phyloP scores from a whole-genome alignment of 2,329 filamentous ascomycete species.

The Aspergillus brunneoviolaceus region DNA sequence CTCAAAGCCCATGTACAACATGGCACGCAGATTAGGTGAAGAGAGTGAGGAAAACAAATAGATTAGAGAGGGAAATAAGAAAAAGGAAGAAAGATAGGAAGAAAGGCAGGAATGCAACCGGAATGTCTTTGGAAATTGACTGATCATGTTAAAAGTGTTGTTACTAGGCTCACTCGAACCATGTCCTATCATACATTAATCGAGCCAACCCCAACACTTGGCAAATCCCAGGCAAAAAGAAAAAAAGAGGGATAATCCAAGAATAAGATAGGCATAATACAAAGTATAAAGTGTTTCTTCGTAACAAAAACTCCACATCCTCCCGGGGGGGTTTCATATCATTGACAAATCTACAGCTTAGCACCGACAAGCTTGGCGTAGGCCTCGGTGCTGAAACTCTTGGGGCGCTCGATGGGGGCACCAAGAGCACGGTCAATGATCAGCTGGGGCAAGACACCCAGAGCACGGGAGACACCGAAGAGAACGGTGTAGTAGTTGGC shows the following conservation, averaged over 20 bases:
- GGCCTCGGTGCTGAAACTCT: conserved; percentile 97
- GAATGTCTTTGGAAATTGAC: conserved; percentile 9
- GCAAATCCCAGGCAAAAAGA: conserved; percentile 17
- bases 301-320: conserved; percentile 16
- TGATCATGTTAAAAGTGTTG: conserved; percentile 27
- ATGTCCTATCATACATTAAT: conserved; percentile 43
- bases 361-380: conserved; percentile 90
- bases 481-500: conserved; percentile 99
- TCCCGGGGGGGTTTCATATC: conserved; percentile 12
- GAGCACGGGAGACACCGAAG: conserved; percentile 96
- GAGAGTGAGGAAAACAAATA: too few species aligned
- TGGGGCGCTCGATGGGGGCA: conserved; percentile 96
- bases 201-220: conserved; percentile 36
- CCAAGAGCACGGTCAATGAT: conserved; percentile 99
- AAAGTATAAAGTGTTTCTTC: conserved; percentile 23
- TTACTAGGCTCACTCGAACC: conserved; percentile 41
- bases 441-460: conserved; percentile 97
- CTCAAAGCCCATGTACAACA: too few species aligned
- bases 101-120: too few species aligned
- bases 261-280: conserved; percentile 21
- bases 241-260: conserved; percentile 13
- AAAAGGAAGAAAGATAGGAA: too few species aligned
- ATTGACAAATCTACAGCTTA: conserved; percentile 67
- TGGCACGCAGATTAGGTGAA: too few species aligned
- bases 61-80: too few species aligned